These are phyloP conservation scores for Stropharia rugosoannulata DNA, from an alignment of 768 basidiomycete genomes.

Conservation along the genomic window DNA sequence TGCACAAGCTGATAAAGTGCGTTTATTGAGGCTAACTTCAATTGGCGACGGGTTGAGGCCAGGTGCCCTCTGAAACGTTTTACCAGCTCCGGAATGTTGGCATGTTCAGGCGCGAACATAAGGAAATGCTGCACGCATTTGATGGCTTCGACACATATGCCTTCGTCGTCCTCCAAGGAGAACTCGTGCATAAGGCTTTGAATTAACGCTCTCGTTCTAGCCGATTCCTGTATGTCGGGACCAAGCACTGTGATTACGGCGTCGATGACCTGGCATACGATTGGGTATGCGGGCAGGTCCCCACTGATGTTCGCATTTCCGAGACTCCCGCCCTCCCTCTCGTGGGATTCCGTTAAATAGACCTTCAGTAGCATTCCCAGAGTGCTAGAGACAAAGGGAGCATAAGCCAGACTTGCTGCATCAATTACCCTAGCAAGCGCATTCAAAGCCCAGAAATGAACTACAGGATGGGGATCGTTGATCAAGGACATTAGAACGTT, in stretches of 20 bases:
- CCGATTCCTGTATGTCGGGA: conserved; percentile 91
- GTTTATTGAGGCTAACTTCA: conserved; percentile 94
- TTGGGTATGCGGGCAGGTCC: conserved; percentile 89
- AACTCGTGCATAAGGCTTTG: conserved; percentile 87
- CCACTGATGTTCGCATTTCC: conserved; percentile 84
- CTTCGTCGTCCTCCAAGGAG: conserved; percentile 81
- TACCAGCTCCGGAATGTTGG: conserved; percentile 80
- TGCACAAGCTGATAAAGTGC: conserved; percentile 97
- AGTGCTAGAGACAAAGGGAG: conserved; percentile 85
- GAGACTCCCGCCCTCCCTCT: conserved; percentile 86
- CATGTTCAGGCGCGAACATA: conserved; percentile 89
- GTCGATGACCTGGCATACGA: conserved; percentile 89
- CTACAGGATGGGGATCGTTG: conserved; percentile 95
- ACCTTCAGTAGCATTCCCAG: conserved; percentile 89
- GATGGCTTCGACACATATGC: conserved; percentile 89
- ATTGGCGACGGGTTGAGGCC: conserved; percentile 74
- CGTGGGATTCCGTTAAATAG: conserved; percentile 88
- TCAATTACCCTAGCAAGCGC: conserved; percentile 87
- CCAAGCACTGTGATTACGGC: conserved; percentile 92
- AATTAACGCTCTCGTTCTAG: conserved; percentile 74
- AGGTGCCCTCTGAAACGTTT: conserved; percentile 77
- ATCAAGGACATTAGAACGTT: conserved; percentile 93
- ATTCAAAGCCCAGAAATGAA: conserved; percentile 90
- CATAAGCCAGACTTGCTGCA: conserved; percentile 89
- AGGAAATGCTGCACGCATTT: conserved; percentile 96